These are phyloP conservation scores for Stenogyne calaminthoides DNA, from an alignment of 305 asterid species.

Conservation along the genomic window DNA sequence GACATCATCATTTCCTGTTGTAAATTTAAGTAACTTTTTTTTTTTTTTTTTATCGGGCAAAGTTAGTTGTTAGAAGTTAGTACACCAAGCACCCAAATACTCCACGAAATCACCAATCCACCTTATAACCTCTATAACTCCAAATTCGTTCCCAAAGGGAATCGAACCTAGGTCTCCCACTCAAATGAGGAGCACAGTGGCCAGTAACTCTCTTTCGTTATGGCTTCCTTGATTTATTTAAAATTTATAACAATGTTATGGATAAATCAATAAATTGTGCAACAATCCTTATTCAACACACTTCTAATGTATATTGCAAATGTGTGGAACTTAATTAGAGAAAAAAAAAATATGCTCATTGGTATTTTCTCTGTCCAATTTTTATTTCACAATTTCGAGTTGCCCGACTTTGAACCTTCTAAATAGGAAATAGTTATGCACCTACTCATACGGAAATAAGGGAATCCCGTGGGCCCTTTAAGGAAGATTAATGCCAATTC, in stretches of 20 bases:
- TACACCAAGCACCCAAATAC: too few relatives aligned
- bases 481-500: constrained; percentile 15
- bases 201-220: not conserved
- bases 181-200: too few relatives aligned
- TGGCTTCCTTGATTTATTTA: not conserved
- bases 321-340: not conserved
- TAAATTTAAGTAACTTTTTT: not conserved
- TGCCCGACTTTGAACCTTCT: not conserved
- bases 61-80: too few relatives aligned
- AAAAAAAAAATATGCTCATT: not conserved
- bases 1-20: not conserved
- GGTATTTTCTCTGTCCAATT: not conserved
- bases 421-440: not conserved
- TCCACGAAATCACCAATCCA: too few relatives aligned
- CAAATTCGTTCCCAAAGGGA: too few relatives aligned
- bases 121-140: too few relatives aligned
- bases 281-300: not conserved
- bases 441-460: constrained; percentile 8
- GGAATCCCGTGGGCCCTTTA: not conserved
- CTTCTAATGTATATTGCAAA: not conserved
- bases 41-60: too few relatives aligned
- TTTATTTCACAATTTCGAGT: not conserved
- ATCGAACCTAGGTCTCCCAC: too few relatives aligned
- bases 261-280: not conserved
- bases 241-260: not conserved